Conservation (phyloP, 2,329 filamentous ascomycete species). For the Sclerotinia borealis region DNA sequence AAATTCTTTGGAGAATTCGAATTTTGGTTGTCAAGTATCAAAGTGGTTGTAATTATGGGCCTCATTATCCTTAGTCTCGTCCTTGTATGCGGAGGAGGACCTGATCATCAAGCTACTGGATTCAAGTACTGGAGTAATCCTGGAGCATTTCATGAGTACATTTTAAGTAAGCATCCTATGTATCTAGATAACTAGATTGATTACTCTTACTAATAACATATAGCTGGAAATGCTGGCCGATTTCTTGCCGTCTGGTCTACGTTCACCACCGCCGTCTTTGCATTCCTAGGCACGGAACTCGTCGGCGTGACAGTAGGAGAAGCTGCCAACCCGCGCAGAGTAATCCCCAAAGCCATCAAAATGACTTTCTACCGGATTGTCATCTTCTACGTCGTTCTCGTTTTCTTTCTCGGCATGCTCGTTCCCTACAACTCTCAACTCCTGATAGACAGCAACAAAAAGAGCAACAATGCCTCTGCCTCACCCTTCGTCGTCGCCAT, state of each 20-base stretch:
- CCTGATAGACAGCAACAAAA: constrained; percentile 45
- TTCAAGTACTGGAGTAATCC: constrained; percentile 46
- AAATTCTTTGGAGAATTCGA: constrained; percentile 40
- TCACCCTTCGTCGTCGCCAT: constrained; percentile 53
- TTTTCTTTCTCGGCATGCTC: constrained; percentile 54
- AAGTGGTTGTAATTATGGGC: constrained; percentile 60
- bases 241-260: constrained; percentile 57
- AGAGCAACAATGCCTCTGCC: constrained; percentile 36
- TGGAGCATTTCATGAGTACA: constrained; percentile 38
- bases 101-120: constrained; percentile 46
- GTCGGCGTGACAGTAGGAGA: constrained; percentile 57
- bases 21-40: constrained; percentile 48
- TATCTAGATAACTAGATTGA: neutral
- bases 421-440: constrained; percentile 58
- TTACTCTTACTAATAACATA: constrained; percentile 36
- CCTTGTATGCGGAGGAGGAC: constrained; percentile 58
- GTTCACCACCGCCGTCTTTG: constrained; percentile 46
- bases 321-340: constrained; percentile 55
- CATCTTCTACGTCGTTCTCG: constrained; percentile 56
- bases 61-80: constrained; percentile 61
- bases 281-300: constrained; percentile 59
- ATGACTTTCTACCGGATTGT: constrained; percentile 56
- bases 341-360: constrained; percentile 58
- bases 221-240: constrained; percentile 36
- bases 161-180: constrained; percentile 17